Evolutionary conservation across 257 asterid genomes (phyloP).

Genomic region (Nicotiana benthamiana): DNA sequence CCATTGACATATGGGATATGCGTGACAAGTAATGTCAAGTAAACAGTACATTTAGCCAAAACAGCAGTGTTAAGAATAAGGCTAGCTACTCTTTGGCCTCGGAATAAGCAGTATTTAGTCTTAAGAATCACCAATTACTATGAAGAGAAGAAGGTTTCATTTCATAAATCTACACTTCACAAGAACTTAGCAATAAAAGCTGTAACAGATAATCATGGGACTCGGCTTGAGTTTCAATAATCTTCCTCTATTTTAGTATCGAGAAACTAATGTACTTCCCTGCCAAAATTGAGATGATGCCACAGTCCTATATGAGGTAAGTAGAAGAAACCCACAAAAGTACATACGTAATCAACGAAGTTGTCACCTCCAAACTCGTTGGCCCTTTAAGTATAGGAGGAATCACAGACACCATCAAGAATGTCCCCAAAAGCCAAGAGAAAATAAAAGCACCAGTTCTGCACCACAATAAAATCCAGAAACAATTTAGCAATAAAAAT

Average conservation of each 20-base stretch:
- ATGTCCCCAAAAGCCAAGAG: constrained; percentile 95
- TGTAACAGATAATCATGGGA: neutral
- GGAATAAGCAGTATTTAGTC: neutral
- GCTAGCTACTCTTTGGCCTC: neutral
- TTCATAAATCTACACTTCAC: neutral
- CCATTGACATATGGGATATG: neutral
- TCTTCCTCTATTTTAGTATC: neutral
- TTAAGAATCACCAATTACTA: neutral
- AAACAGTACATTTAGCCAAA: neutral
- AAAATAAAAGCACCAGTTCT: constrained; percentile 77
- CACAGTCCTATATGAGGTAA: constrained; percentile 1
- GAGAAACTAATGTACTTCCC: constrained; percentile 12
- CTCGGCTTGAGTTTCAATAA: neutral
- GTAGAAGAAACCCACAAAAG: constrained; percentile 91
- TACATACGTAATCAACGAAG: constrained; percentile 80
- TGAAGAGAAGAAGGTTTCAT: neutral
- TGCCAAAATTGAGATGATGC: constrained; percentile 32
- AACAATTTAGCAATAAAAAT: constrained; percentile 3
- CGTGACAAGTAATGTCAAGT: neutral
- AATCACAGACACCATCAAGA: constrained; percentile 90
- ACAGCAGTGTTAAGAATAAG: neutral
- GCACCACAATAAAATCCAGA: constrained; percentile 15
- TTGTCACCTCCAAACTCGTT: constrained; percentile 89
- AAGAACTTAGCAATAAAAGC: neutral
- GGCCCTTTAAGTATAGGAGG: constrained; percentile 87